Evolutionary conservation across 1,284 basidiomycete genomes (phyloP).

Genomic region (Neonothopanus nambi): DNA sequence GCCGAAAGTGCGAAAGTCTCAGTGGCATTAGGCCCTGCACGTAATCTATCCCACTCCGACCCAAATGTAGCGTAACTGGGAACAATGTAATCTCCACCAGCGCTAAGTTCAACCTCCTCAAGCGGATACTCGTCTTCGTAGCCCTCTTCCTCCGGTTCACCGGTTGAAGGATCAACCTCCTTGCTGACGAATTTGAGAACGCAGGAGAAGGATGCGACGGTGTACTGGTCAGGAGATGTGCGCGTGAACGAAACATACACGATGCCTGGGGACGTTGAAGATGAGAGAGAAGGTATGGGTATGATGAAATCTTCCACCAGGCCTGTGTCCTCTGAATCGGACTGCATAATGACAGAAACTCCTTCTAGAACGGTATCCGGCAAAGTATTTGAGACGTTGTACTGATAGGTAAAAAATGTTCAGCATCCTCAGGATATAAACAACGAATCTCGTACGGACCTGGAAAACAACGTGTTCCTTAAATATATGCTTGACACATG

Average conservation of each 20-base stretch:
- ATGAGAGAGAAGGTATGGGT: conserved; percentile 70
- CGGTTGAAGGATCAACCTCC: conserved; percentile 95
- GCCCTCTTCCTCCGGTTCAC: conserved; percentile 96
- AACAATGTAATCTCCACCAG: conserved; percentile 91
- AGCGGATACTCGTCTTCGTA: conserved; percentile 99
- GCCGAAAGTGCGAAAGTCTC: conserved; percentile 95
- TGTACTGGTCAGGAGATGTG: conserved; percentile 74
- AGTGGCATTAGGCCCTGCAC: conserved; percentile 71
- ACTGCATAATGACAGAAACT: conserved; percentile 92
- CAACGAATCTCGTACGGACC: conserved; percentile 43
- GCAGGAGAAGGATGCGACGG: conserved; percentile 86
- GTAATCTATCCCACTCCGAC: conserved; percentile 93
- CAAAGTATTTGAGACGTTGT: conserved; percentile 98
- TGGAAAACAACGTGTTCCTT: conserved; percentile 96
- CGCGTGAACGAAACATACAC: conserved; percentile 96
- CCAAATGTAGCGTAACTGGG: conserved; percentile 91
- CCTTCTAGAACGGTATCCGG: conserved; percentile 97
- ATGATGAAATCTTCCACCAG: conserved; percentile 96
- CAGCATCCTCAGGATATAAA: conserved; percentile 1
- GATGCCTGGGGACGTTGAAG: conserved; percentile 73
- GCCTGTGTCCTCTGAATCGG: conserved; percentile 74
- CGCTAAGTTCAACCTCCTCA: conserved; percentile 93
- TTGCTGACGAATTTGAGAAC: conserved; percentile 97
- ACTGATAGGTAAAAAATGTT: conserved; percentile 50
- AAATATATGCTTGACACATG: conserved; percentile 97